Conservation (phyloP, 805 yeast species). For the Monosporozyma servazzii region DNA sequence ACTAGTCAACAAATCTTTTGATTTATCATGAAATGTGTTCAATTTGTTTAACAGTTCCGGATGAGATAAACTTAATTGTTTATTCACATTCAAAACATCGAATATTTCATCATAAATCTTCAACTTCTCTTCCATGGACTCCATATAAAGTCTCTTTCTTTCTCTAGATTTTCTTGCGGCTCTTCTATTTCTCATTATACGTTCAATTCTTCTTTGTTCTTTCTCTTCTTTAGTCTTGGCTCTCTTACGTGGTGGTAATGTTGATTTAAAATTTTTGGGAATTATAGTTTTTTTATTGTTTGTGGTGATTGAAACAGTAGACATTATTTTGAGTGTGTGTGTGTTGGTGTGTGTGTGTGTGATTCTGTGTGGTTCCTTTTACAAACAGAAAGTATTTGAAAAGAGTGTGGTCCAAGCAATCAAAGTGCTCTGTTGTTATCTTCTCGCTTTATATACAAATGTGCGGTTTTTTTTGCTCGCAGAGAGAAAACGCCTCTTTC, state of each 20-base stretch:
- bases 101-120: constrained; percentile 24
- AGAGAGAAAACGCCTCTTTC: no score
- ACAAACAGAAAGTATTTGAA: neutral
- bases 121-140: constrained; percentile 55
- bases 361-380: neutral
- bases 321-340: neutral
- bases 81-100: constrained; percentile 14
- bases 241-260: constrained; percentile 89
- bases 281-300: neutral
- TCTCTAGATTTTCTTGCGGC: constrained; percentile 98
- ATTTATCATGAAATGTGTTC: constrained; percentile 3
- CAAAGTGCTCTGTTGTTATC: neutral
- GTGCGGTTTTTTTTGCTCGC: no score
- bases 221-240: constrained; percentile 95
- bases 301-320: neutral
- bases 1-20: constrained; percentile 2
- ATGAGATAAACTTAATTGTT: neutral
- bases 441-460: no score
- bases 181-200: constrained; percentile 85
- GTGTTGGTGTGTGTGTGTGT: neutral
- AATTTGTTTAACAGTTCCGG: neutral
- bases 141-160: constrained; percentile 88
- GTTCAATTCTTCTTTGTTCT: constrained; percentile 89
- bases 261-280: constrained; percentile 28
- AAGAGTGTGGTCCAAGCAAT: neutral